Evolutionary conservation across 768 basidiomycete genomes (phyloP), one percentile per base, ranked within the genome.

Genomic region (Inosperma sp.): DNA sequence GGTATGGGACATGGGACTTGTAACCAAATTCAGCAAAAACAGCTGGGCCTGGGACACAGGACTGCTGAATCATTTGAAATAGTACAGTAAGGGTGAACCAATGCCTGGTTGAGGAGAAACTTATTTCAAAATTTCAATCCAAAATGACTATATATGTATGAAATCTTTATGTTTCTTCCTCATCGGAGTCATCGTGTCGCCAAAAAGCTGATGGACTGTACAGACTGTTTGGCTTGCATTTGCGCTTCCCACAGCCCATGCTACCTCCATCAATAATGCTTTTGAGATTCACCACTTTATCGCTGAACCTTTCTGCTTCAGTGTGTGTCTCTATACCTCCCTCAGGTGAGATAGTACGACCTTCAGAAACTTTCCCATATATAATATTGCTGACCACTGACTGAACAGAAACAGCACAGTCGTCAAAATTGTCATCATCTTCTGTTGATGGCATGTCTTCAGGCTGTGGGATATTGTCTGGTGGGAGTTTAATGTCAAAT

Each of bases 391-490:
- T 46, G 44, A 46, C 21, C 22, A 46, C 8, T 33, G 44, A 31
- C 29, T 34, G 27, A 27, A 45, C n/a, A 29, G 43, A 26, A 29
- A 45, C 26, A 45, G 25, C 43, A 45, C 43, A 26, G 29, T 45
- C 43, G 17, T 45, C 43, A n/a, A 33, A 19, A 14, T 16, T n/a
- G 8, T 45, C 26, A 8, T n/a, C 44, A 30, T 46, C 44, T 21
- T 3, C 21, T 30, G 29, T 21, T 33, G 21, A 21, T 16, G 12
- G 8, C 2, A 17, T 30, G 14, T 30, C 26, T 6, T 30, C 27
- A 5, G 27, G 29, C 44, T 31, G 33, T n/a, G 10, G 29, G 8
- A 34, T 14, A 33, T 46, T 19, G 19, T 46, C 44, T 6, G 40
- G 23, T 46, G 44, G 44, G 14, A 34, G 7, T n/a, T 7, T 41